Percentiles rank a stretch among this genome's conserved stretches.
These are phyloP conservation scores for Mariannaea sp. DNA, from an alignment of 2,329 filamentous ascomycete species.

Conservation along the genomic window DNA sequence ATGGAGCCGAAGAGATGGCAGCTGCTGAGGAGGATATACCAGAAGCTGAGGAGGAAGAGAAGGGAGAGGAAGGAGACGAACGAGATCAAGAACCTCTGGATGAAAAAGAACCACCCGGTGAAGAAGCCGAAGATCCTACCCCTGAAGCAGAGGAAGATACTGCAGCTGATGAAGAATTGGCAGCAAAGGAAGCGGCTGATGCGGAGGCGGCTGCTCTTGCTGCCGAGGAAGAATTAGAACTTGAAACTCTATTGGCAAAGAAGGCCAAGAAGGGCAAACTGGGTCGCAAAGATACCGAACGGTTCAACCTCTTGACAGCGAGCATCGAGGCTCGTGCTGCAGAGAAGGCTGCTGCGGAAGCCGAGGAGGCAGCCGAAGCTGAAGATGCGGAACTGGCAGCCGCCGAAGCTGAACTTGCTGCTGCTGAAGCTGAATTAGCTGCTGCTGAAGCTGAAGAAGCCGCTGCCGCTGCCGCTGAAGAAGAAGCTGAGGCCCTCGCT, in stretches of 20 bases:
- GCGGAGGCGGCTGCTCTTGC: conserved; percentile 10
- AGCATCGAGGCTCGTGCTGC: conserved; percentile 12
- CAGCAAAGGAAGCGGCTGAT: conserved; percentile 34
- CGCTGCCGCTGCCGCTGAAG: conserved; percentile 13
- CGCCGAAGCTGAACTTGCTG: conserved; percentile 26
- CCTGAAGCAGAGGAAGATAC: conserved; percentile 28
- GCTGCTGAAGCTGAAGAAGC: too few relatives aligned
- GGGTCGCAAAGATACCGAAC: conserved; percentile 22
- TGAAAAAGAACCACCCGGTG: conserved; percentile 41
- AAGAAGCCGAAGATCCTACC: conserved; percentile 21
- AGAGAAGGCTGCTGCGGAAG: conserved; percentile 19
- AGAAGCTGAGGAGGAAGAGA: conserved; percentile 11
- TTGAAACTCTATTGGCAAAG: conserved; percentile 44
- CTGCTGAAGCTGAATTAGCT: conserved; percentile 25
- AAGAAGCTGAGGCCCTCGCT: conserved; percentile 15
- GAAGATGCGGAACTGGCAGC: conserved; percentile 26
- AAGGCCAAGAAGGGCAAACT: conserved; percentile 41
- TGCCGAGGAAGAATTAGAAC: conserved; percentile 48
- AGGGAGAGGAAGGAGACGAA: conserved; percentile 27
- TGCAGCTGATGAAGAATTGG: conserved; percentile 36
- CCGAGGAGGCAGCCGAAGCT: conserved; percentile 19
- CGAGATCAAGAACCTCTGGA: conserved; percentile 24
- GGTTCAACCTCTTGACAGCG: conserved; percentile 12
- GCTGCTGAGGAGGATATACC: conserved; percentile 5
- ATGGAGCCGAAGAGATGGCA: conserved; percentile 27